Base-by-base conservation (phyloP, 73 alveolate genomes). In the Loxodes magnus region DNA sequence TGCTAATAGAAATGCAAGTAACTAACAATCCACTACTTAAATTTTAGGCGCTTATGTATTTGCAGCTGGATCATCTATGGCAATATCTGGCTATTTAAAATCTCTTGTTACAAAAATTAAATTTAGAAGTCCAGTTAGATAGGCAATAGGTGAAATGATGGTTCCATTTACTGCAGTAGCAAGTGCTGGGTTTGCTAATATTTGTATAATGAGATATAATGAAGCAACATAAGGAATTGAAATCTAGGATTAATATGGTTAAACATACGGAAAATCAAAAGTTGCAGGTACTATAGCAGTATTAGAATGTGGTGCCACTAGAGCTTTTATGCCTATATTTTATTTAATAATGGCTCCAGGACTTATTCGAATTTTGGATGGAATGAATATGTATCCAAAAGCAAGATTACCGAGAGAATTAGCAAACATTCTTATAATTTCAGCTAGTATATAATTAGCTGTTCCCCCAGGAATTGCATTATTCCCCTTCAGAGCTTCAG, bases 151-250 rank as follows among this genome's bases (percentile, higher is more conserved):
- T 27, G 61, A 70, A 17, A 27, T 71, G 20, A 17, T 70, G 17
- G 69, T 73, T 10, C 48, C 75, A 20, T 64, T 46, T 14, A 26
- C 74, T 2, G 90, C 90, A 1, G 82, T 62, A 4, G 84, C 81
- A 0, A 35, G 69, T 1, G 90, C 90, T 15, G 84, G 84, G 0
- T 77, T 65, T 66, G 28, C 43, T 20, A 77, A 77, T 55, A 46
- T 75, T 17, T 28, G 42, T 37, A 44, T 69, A 38, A 77, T 77
- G 75, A 50, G 90, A 42, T 42, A 52, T 51, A 57, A 69, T 55
- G 90, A 77, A 31, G 30, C 55, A 25, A 31, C 35, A 22, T 39
- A 54, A 16, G 90, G 90, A 15, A 77, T 77, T 29, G 63, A 26
- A 36, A 36, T 77, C n/a, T 31, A 33, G 24, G 84, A 77, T 51